Percentiles rank a stretch among this genome's conserved stretches.
These are phyloP conservation scores for Aureobasidium sp. DNA, from an alignment of 2,329 filamentous ascomycete genomes.

Conservation along the genomic window DNA sequence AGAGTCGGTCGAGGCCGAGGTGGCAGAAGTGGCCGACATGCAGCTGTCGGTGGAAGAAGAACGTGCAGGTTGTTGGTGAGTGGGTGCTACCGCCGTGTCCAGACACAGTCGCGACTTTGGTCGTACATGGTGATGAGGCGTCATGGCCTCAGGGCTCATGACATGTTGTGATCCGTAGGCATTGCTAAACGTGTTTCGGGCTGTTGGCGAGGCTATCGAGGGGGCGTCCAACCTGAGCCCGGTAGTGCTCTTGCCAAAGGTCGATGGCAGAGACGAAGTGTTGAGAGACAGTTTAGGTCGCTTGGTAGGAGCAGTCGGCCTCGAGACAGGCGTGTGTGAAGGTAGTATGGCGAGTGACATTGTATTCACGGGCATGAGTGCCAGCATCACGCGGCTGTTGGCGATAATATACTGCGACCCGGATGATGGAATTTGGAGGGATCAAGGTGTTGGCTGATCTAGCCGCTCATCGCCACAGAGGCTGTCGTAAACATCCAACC, in stretches of 20 bases:
- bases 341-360: slow-evolving; percentile 39
- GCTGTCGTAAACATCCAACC: slow-evolving; percentile 10
- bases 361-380: slow-evolving; percentile 25
- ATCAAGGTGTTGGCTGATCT: slow-evolving; percentile 2
- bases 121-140: neutral
- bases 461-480: slow-evolving; percentile 11
- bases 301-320: slow-evolving; percentile 25
- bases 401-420: neutral
- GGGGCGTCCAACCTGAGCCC: slow-evolving; percentile 48
- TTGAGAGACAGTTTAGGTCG: slow-evolving; percentile 57
- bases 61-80: slow-evolving; percentile 3
- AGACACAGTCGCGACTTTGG: slow-evolving; percentile 7
- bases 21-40: slow-evolving; percentile 16
- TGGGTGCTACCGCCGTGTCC: slow-evolving; percentile 3
- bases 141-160: slow-evolving; percentile 9
- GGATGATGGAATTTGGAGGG: neutral
- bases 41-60: slow-evolving; percentile 14
- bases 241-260: slow-evolving; percentile 50
- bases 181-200: slow-evolving; percentile 56
- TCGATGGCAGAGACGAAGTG: slow-evolving; percentile 41
- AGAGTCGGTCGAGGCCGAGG: slow-evolving; percentile 32
- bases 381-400: slow-evolving; percentile 26
- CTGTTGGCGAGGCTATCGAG: slow-evolving; percentile 53
- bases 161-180: slow-evolving; percentile 35
- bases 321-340: slow-evolving; percentile 5